phyloP scores from a whole-genome alignment of 2,329 filamentous ascomycete species.

The Neocatenulostroma microsporum region DNA sequence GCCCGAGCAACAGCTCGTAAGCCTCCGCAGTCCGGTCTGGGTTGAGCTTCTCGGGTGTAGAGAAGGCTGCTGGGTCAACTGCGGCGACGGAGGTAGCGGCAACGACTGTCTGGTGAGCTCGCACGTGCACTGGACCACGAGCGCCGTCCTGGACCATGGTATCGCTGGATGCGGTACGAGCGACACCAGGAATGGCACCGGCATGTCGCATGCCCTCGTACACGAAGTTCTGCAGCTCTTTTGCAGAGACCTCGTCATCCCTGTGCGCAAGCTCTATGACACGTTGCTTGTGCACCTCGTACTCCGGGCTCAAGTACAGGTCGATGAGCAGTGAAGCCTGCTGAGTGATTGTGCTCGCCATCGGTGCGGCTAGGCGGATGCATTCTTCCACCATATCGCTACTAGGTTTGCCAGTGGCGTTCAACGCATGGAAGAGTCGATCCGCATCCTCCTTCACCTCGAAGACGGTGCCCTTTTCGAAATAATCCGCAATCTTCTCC shows the following conservation, averaged over 20 bases:
- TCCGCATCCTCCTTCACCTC: slow-evolving; percentile 46
- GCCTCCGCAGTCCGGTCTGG: slow-evolving; percentile 35
- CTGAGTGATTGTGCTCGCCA: slow-evolving; percentile 46
- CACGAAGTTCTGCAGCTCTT: slow-evolving; percentile 47
- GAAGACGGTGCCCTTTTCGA: slow-evolving; percentile 43
- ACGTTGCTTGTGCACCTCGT: slow-evolving; percentile 45
- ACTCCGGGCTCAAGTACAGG: slow-evolving; percentile 43
- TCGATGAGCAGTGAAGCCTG: slow-evolving; percentile 49
- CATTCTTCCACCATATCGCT: slow-evolving; percentile 45
- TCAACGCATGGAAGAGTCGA: slow-evolving; percentile 45
- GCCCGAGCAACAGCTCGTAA: slow-evolving; percentile 33
- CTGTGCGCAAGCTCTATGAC: slow-evolving; percentile 44
- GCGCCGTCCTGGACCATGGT: slow-evolving; percentile 38
- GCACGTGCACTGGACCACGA: slow-evolving; percentile 41
- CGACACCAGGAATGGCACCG: slow-evolving; percentile 45
- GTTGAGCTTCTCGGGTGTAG: slow-evolving; percentile 36
- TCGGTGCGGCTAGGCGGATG: slow-evolving; percentile 43
- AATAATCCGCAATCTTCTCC: slow-evolving; percentile 39
- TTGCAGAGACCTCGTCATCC: slow-evolving; percentile 35
- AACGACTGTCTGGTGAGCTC: slow-evolving; percentile 37
- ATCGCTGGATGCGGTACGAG: slow-evolving; percentile 42
- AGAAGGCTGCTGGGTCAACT: slow-evolving; percentile 36
- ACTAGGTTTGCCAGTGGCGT: slow-evolving; percentile 39
- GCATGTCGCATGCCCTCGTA: slow-evolving; percentile 50
- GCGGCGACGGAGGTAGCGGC: slow-evolving; percentile 38